These are phyloP conservation scores for Elsinoe australis DNA, from an alignment of 2,329 filamentous ascomycete genomes.

Conservation along the genomic window DNA sequence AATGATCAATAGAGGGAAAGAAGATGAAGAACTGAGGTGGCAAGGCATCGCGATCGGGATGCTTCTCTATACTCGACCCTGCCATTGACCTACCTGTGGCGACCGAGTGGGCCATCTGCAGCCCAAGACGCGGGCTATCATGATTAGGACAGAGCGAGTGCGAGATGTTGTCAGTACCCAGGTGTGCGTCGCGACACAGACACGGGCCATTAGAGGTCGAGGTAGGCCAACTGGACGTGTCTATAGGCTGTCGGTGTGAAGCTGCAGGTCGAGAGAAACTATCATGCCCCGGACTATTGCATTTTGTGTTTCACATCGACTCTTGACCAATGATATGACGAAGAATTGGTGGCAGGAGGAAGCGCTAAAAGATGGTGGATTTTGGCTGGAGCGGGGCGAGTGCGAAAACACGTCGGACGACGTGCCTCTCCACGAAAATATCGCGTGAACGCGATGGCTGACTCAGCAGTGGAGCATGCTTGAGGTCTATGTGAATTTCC, in stretches of 20 bases:
- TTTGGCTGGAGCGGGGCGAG: slow-evolving; percentile 11
- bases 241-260: slow-evolving; percentile 6
- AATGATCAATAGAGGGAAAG: slow-evolving; percentile 19
- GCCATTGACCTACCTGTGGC: slow-evolving; percentile 2
- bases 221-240: not conserved
- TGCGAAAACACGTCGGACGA: not conserved
- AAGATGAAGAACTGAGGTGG: slow-evolving; percentile 17
- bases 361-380: slow-evolving; percentile 5
- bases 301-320: slow-evolving; percentile 1
- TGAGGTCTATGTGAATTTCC: too few species aligned
- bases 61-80: slow-evolving; percentile 9
- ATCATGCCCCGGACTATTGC: not conserved
- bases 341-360: slow-evolving; percentile 10
- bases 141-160: slow-evolving; percentile 9
- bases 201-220: slow-evolving; percentile 3
- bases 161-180: not conserved
- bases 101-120: slow-evolving; percentile 7
- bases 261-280: slow-evolving; percentile 11
- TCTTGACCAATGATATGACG: not conserved
- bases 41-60: slow-evolving; percentile 22
- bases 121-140: slow-evolving; percentile 2
- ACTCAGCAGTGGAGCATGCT: slow-evolving; percentile 9
- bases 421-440: slow-evolving; percentile 11
- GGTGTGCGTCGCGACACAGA: slow-evolving; percentile 3
- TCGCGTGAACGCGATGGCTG: slow-evolving; percentile 3